A percentile compares a stretch with the other conserved stretches of the same genome.
Conservation (phyloP, 2,329 filamentous ascomycete species). For the Fusarium sublunatum region DNA sequence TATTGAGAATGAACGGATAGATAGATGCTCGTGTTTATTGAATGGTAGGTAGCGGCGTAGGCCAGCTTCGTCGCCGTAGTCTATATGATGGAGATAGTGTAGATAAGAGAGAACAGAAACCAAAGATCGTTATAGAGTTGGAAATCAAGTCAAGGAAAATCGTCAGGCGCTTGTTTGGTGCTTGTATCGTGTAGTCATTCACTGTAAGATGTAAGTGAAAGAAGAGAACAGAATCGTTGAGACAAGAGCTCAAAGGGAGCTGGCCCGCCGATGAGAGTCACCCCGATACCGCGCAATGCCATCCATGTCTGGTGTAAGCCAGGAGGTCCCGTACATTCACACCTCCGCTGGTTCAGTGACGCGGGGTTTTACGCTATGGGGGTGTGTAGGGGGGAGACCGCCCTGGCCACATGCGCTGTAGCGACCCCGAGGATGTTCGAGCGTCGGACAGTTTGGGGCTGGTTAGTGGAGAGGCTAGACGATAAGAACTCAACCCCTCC, state of each 20-base stretch:
- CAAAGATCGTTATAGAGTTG: constrained; percentile 36
- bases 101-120: constrained; percentile 9
- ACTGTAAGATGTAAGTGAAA: constrained; percentile 39
- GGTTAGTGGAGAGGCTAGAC: constrained; percentile 3
- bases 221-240: constrained; percentile 28
- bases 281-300: constrained; percentile 24
- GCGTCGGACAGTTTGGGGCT: constrained; percentile 12
- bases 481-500: neutral
- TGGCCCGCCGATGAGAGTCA: constrained; percentile 19
- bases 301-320: constrained; percentile 29
- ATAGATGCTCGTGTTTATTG: constrained; percentile 33
- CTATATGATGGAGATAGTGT: constrained; percentile 25
- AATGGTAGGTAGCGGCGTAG: constrained; percentile 40
- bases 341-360: constrained; percentile 19
- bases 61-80: constrained; percentile 45
- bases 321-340: constrained; percentile 10
- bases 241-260: constrained; percentile 22
- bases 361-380: constrained; percentile 27
- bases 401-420: constrained; percentile 33
- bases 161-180: constrained; percentile 42
- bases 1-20: constrained; percentile 33
- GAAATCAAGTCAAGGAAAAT: constrained; percentile 30
- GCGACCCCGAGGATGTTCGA: constrained; percentile 25
- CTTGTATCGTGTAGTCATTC: constrained; percentile 46
- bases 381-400: constrained; percentile 15